Base-by-base conservation (phyloP, 2,329 filamentous ascomycete species). In the Aspergillus tamarii region DNA sequence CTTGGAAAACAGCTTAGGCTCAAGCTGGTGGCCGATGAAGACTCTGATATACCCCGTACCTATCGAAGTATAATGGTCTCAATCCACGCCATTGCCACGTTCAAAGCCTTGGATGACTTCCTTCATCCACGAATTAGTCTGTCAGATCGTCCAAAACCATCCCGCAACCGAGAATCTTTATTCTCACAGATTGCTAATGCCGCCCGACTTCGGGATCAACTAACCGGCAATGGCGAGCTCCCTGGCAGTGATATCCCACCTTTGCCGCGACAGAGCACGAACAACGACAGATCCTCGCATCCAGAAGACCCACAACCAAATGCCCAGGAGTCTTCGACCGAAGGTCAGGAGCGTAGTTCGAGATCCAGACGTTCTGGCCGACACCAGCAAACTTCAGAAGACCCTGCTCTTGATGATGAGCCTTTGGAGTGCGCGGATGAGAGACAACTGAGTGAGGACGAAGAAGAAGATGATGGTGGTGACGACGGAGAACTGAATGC, bases 61-160 rank as follows among this genome's bases (percentile, higher is more conserved):
- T 98, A 96, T 75, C 88, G 92, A 26, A 97, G 94, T 69, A 96
- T 99, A 67, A 97, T 97, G 91, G 95, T 99, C 1, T 96, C 93
- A 0, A 99, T 99, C 62, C 95, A 99, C 76, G 95, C 95, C 19
- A 98, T 99, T 73, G 94, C 95, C 2, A 98, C 94, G 0, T 98
- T 99, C 83, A 98, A 97, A 77, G 92, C 94, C 0, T 82, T 99
- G 28, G 95, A 98, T 74, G 95, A 99, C 75, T 99, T 98, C 76
- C 84, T 99, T 50, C 89, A 95, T 43, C 95, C 95, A 9, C 88
- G 94, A 65, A 96, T 99, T 64, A 93, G 85, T 71, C 77, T 95
- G 16, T 88, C 91, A 3, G 93, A 97, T 67, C 88, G 92, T 23
- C 87, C 91, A 14, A 85, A 89, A 50, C 83, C 82, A 11, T 83